Evolutionary conservation across 805 yeast genomes (phyloP).

Genomic region (Yarrowia sp.): DNA sequence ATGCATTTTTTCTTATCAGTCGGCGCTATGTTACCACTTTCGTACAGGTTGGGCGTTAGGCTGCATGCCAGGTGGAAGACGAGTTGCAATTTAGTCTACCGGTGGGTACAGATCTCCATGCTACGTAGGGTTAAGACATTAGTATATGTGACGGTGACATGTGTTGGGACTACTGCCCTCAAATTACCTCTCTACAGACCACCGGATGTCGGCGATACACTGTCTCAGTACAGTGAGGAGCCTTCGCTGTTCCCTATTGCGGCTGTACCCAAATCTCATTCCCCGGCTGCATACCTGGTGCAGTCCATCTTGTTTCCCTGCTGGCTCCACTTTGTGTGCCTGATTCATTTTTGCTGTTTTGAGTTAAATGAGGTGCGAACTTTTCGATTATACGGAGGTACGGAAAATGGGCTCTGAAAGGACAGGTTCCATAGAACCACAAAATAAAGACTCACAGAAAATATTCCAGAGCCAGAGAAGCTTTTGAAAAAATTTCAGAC

Average conservation of each 20-base stretch:
- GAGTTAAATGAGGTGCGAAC: conserved; percentile 14
- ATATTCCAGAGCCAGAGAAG: background rate
- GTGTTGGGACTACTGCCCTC: background rate
- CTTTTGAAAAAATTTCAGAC: background rate
- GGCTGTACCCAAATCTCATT: background rate
- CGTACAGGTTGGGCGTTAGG: background rate
- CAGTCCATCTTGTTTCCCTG: conserved; percentile 5
- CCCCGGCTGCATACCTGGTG: background rate
- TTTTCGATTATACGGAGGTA: background rate
- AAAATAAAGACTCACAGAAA: background rate
- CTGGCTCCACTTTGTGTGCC: conserved; percentile 17
- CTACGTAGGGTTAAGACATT: background rate
- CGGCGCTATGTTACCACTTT: conserved; percentile 4
- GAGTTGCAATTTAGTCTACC: background rate
- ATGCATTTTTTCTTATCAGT: background rate
- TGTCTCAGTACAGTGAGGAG: background rate
- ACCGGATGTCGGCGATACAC: background rate
- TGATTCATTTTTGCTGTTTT: conserved; percentile 23
- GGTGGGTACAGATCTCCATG: background rate
- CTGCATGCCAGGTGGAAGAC: background rate
- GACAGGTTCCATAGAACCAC: background rate
- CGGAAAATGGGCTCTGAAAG: background rate
- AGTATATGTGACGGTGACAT: conserved; percentile 1
- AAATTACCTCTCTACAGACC: background rate
- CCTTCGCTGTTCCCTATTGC: background rate